Evolutionary conservation across 202 grass and related monocot genomes (phyloP).

Genomic region (Thinopyrum obtusiflorum): DNA sequence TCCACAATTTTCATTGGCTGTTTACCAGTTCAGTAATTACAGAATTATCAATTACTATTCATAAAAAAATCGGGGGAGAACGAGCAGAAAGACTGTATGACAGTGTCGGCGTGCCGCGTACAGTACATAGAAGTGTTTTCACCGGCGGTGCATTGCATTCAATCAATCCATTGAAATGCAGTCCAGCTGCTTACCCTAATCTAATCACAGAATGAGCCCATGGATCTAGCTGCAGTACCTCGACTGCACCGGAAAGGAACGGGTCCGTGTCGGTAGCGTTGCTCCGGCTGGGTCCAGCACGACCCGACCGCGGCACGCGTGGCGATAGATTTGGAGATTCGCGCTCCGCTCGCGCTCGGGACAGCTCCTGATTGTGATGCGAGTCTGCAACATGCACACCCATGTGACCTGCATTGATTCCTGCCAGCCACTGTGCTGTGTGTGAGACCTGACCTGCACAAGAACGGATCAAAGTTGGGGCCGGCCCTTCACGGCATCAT

Average conservation of each 20-base stretch:
- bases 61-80: too few relatives aligned
- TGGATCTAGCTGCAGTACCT: neutral
- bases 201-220: neutral
- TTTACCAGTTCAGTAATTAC: too few relatives aligned
- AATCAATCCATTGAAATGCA: neutral
- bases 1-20: too few relatives aligned
- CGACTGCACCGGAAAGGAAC: neutral
- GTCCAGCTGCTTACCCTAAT: neutral
- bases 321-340: neutral
- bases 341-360: neutral
- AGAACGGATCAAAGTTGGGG: too few relatives aligned
- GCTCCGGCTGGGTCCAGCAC: neutral
- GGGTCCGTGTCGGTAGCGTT: neutral
- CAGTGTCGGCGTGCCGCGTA: neutral
- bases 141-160: neutral
- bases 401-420: constrained; percentile 37
- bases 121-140: neutral
- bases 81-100: neutral
- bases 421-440: neutral
- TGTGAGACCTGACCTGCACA: too few relatives aligned
- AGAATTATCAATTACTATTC: too few relatives aligned
- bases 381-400: neutral
- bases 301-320: neutral
- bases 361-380: constrained; percentile 31
- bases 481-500: too few relatives aligned